Percentiles rank a stretch among this genome's conserved stretches.
Evolutionary conservation across 2,329 filamentous ascomycete genomes (phyloP).

Genomic region (Penicillium sp.): DNA sequence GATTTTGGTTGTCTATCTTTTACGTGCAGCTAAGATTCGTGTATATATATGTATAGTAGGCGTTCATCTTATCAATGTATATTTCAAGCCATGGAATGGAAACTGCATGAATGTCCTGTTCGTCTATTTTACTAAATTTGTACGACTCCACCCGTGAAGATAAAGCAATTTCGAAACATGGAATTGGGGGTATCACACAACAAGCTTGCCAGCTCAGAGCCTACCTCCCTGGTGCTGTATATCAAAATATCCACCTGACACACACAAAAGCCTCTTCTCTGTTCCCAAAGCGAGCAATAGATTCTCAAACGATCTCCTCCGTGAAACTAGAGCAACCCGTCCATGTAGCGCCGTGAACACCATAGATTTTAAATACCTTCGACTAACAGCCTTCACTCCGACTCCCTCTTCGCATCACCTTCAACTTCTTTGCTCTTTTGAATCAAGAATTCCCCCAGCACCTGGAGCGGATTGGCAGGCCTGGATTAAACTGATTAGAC

Average conservation of each 20-base stretch:
- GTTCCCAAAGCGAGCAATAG: not conserved
- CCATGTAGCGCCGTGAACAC: not conserved
- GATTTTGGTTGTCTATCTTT: not conserved
- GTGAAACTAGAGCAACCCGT: not conserved
- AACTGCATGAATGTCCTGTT: not conserved
- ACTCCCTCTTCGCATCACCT: conserved; percentile 36
- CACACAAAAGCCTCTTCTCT: not conserved
- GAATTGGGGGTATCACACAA: conserved; percentile 12
- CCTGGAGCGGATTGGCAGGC: conserved; percentile 69
- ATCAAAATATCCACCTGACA: not conserved
- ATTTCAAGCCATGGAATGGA: not conserved
- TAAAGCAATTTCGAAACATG: not conserved
- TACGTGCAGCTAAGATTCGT: too few species aligned
- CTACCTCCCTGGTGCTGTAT: not conserved
- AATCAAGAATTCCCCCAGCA: conserved; percentile 71
- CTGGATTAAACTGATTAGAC: conserved; percentile 40
- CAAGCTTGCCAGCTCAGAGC: not conserved
- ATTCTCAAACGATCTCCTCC: not conserved
- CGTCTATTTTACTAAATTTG: not conserved
- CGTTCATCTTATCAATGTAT: not conserved
- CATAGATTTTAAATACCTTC: not conserved
- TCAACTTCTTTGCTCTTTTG: conserved; percentile 70
- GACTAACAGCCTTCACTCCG: not conserved
- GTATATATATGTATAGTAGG: too few species aligned
- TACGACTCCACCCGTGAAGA: not conserved